Conservation (phyloP, 495 filamentous ascomycete species). For the Aspergillus heteromorphus region DNA sequence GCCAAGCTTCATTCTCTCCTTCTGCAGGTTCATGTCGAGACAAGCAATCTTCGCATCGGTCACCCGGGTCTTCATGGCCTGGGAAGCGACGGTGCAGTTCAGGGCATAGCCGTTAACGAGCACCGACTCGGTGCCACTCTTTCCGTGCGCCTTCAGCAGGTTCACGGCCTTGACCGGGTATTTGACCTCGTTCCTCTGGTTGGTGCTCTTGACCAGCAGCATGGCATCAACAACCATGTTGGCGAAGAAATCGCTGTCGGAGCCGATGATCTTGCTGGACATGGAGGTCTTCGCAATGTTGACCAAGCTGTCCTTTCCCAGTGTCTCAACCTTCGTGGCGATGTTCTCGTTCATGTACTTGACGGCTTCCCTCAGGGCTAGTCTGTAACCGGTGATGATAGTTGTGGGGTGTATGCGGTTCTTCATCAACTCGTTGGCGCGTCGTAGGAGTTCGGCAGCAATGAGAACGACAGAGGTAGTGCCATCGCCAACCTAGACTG, state of each 20-base stretch:
- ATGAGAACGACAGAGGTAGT: constrained; percentile 98
- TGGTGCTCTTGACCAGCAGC: constrained; percentile 86
- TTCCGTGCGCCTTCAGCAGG: constrained; percentile 95
- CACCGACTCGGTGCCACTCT: constrained; percentile 81
- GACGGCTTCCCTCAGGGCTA: constrained; percentile 92
- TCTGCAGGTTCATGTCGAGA: constrained; percentile 97
- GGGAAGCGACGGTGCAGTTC: constrained; percentile 97
- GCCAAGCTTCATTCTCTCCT: constrained; percentile 97
- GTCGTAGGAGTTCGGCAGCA: constrained; percentile 87
- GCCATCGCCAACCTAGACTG: constrained; percentile 75
- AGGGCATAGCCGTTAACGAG: constrained; percentile 94
- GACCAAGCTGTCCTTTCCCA: constrained; percentile 82
- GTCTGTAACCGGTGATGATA: constrained; percentile 96
- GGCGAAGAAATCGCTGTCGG: constrained; percentile 94
- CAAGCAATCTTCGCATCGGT: constrained; percentile 94
- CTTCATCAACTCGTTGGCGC: constrained; percentile 97
- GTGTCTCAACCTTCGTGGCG: constrained; percentile 84
- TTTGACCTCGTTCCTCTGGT: constrained; percentile 84
- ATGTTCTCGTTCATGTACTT: constrained; percentile 99
- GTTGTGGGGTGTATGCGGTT: constrained; percentile 99
- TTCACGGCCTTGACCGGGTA: constrained; percentile 99
- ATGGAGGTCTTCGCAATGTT: constrained; percentile 99
- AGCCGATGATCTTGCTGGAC: constrained; percentile 97
- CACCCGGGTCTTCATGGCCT: constrained; percentile 93
- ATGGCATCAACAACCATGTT: constrained; percentile 97